phyloP scores from a whole-genome alignment of 768 basidiomycete species.

The Russula abietina region DNA sequence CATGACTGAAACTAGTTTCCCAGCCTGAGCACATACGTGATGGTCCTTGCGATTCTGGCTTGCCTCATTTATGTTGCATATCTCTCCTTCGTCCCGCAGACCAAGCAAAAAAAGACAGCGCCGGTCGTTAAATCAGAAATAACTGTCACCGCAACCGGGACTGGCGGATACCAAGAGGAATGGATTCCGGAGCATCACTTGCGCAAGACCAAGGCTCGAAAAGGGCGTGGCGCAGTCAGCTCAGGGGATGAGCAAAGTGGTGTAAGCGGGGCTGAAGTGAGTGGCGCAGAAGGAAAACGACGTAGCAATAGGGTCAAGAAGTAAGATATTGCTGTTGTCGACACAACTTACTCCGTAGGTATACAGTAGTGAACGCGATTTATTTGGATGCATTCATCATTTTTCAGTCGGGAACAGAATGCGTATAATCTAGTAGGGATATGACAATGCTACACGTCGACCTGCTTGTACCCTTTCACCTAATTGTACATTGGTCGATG shows the following conservation, averaged over 20 bases:
- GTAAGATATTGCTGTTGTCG: constrained; percentile 32
- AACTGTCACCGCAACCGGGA: constrained; percentile 55
- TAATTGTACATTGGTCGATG: constrained; percentile 30
- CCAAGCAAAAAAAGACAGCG: constrained; percentile 41
- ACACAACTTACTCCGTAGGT: background rate
- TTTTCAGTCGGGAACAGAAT: background rate
- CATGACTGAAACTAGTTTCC: constrained; percentile 21
- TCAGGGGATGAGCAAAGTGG: constrained; percentile 51
- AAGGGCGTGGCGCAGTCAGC: constrained; percentile 38
- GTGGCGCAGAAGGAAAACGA: constrained; percentile 48
- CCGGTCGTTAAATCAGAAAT: constrained; percentile 43
- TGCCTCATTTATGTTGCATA: constrained; percentile 62
- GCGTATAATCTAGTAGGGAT: background rate
- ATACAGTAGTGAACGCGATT: constrained; percentile 1
- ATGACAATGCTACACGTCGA: constrained; percentile 43
- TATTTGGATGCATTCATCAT: background rate
- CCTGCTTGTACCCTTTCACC: constrained; percentile 82
- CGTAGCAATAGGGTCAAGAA: constrained; percentile 43
- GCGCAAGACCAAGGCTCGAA: constrained; percentile 55
- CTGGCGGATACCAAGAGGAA: constrained; percentile 75
- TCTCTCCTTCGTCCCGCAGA: constrained; percentile 56
- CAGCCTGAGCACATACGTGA: constrained; percentile 61
- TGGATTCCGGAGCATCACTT: constrained; percentile 92
- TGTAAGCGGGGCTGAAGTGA: constrained; percentile 58
- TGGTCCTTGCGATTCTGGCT: constrained; percentile 58